Conservation (phyloP, 2,329 filamentous ascomycete genomes). For the Didymella segeticola region DNA sequence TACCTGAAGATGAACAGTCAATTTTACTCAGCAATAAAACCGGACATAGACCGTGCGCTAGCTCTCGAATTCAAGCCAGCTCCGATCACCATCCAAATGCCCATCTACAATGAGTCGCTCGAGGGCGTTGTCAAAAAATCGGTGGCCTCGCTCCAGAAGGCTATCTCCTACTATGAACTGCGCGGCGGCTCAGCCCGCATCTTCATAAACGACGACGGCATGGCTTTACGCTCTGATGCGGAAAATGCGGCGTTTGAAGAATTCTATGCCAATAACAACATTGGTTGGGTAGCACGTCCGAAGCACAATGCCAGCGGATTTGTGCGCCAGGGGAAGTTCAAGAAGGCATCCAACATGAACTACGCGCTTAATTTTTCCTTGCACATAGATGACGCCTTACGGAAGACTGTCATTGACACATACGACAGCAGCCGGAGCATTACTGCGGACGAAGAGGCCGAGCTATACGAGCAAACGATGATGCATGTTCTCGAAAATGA, state of each 20-base stretch:
- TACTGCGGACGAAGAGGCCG: slow-evolving; percentile 27
- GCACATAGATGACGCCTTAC: slow-evolving; percentile 66
- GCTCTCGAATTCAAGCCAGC: slow-evolving; percentile 67
- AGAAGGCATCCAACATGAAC: slow-evolving; percentile 72
- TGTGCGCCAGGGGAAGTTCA: slow-evolving; percentile 33
- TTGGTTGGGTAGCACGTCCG: slow-evolving; percentile 54
- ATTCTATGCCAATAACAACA: slow-evolving; percentile 55
- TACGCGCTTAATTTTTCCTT: slow-evolving; percentile 68
- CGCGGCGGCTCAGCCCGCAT: slow-evolving; percentile 67
- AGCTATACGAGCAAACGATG: slow-evolving; percentile 45
- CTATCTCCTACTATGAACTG: slow-evolving; percentile 55
- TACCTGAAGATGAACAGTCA: slow-evolving; percentile 78
- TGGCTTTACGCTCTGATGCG: slow-evolving; percentile 62
- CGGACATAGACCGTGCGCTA: slow-evolving; percentile 59
- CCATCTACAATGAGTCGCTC: slow-evolving; percentile 84
- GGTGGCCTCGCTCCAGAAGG: slow-evolving; percentile 75
- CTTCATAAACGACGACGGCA: slow-evolving; percentile 70
- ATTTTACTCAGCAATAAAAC: slow-evolving; percentile 73
- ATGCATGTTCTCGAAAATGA: slow-evolving; percentile 71
- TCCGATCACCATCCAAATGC: slow-evolving; percentile 76
- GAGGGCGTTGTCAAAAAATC: slow-evolving; percentile 74
- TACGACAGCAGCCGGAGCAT: slow-evolving; percentile 43
- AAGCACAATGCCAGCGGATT: slow-evolving; percentile 41
- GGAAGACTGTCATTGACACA: slow-evolving; percentile 48
- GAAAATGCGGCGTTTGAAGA: slow-evolving; percentile 51